Evolutionary conservation across 1,284 basidiomycete species (phyloP).

Genomic region (Microstroma glucosiphilum): DNA sequence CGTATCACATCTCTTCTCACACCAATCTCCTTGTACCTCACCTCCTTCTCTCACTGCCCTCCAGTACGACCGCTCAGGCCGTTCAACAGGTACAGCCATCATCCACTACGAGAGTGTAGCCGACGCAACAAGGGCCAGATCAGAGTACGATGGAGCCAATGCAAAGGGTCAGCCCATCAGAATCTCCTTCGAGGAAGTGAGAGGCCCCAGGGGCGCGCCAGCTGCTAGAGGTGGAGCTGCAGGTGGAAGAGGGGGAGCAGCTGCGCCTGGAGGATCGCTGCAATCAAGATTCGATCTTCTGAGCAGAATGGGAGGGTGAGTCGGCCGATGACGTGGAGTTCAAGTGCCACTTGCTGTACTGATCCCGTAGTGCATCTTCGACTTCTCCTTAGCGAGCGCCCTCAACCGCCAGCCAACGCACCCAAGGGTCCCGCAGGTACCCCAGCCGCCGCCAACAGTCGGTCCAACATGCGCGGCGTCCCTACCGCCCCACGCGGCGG

Average conservation of each 20-base stretch:
- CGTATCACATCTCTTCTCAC: no score
- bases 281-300: no score
- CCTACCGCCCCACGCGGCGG: no score
- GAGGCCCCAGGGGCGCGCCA: neutral
- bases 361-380: no score
- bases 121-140: slow-evolving; percentile 77
- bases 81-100: slow-evolving; percentile 76
- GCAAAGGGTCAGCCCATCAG: slow-evolving; percentile 62
- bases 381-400: neutral
- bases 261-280: no score
- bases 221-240: neutral
- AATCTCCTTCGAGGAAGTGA: slow-evolving; percentile 20
- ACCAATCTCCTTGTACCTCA: slow-evolving; percentile 43
- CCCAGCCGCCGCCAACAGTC: neutral
- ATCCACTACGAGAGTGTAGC: slow-evolving; percentile 71
- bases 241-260: neutral
- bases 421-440: slow-evolving; percentile 9
- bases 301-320: no score
- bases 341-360: neutral
- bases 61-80: slow-evolving; percentile 87
- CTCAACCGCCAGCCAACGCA: slow-evolving; percentile 11
- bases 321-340: neutral
- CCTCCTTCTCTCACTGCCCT: slow-evolving; percentile 52
- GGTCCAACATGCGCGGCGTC: neutral
- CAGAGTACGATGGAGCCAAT: slow-evolving; percentile 77